Conservation (phyloP, 306 rosid species). For the Castanopsis chinensis region DNA sequence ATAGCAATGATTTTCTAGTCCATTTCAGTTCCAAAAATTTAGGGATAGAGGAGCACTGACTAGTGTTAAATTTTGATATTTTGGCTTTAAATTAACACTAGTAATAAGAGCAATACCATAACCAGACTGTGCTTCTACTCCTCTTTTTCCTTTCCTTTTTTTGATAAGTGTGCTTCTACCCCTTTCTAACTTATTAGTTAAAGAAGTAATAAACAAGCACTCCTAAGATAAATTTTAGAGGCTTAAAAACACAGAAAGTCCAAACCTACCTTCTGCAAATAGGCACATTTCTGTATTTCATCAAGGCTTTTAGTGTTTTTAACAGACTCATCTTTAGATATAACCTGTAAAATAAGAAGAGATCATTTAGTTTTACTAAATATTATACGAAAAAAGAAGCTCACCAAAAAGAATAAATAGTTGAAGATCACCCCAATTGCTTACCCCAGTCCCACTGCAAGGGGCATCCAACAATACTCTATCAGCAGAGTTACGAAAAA, state of each 20-base stretch:
- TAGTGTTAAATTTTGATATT: background rate
- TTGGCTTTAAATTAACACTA: background rate
- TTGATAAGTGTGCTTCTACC: background rate
- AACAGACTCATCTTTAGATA: slow-evolving; percentile 94
- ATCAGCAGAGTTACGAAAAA: slow-evolving; percentile 76
- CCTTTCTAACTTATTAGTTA: background rate
- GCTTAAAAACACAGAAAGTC: background rate
- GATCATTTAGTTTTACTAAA: slow-evolving; percentile 3
- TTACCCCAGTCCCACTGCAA: slow-evolving; percentile 99
- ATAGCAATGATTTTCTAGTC: background rate
- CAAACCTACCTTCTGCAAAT: slow-evolving; percentile 72
- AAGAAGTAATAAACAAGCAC: background rate
- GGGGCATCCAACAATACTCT: slow-evolving; percentile 96
- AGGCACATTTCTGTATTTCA: slow-evolving; percentile 73
- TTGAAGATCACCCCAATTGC: slow-evolving; percentile 15
- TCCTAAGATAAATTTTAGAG: background rate
- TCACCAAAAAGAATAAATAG: background rate
- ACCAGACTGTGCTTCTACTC: background rate
- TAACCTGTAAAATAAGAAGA: slow-evolving; percentile 55
- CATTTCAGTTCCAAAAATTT: background rate
- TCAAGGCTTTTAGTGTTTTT: slow-evolving; percentile 78
- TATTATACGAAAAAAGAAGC: background rate
- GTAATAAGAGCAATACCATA: background rate
- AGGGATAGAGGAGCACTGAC: background rate
- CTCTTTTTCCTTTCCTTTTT: too few relatives aligned